Evolutionary conservation across 2,329 filamentous ascomycete species (phyloP), one percentile per base, ranked within the genome.

Genomic region (Didymella segeticola): DNA sequence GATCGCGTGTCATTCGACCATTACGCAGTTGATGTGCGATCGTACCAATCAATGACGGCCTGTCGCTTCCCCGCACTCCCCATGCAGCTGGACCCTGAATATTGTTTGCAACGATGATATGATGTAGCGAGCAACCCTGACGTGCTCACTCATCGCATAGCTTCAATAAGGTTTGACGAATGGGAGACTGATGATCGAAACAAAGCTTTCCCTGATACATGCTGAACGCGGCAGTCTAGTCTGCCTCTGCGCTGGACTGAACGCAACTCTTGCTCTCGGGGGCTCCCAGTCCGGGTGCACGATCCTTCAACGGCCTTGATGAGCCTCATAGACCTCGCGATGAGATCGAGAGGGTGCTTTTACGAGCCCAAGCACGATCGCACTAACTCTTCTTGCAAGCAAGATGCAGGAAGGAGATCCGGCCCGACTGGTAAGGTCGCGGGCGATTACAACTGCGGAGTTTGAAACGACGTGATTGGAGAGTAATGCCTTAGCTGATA

Each of bases 31-130:
- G 57, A 61, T 62, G 48, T 43, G 14, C 48, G 62, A 72, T 73
- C 71, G 69, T 67, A 54, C 72, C 72, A 75, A 74, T 75, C 57
- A 68, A 57, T 56, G 47, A 25, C 31, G 37, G 47, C n/a, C 9
- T 49, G 31, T 20, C 55, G 55, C 60, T 72, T 64, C 72, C 72
- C 72, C 70, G 70, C 70, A 69, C 60, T 49, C 34, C 33, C 65
- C 45, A 56, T 47, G 57, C 60, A 54, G 54, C 59, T 64, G 57
- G 61, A 70, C 67, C 66, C 64, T 66, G 62, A 45, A 36, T 43
- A 55, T 29, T 14, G 11, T 45, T 50, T 47, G 58, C 61, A 68
- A 55, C 50, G 49, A 66, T 66, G 62, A 65, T 55, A 60, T 56
- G 59, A 56, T 43, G 36, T 19, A 30, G 26, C 14, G 34, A 41